These are phyloP conservation scores for Xylaria sp. DNA, from an alignment of 2,329 filamentous ascomycete genomes.

Conservation along the genomic window DNA sequence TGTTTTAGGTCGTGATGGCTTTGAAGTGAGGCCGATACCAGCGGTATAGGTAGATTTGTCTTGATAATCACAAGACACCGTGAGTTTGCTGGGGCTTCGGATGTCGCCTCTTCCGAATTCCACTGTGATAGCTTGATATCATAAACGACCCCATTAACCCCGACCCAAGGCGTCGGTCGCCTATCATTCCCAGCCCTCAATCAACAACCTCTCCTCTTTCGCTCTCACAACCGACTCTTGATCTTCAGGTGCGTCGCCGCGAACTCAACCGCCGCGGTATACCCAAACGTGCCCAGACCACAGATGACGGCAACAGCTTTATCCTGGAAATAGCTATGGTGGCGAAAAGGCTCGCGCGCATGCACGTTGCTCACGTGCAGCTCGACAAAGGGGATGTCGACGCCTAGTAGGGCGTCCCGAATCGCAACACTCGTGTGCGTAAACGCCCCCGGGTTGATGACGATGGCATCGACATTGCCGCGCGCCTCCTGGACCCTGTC, in stretches of 20 bases:
- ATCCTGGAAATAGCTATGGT: slow-evolving; percentile 75
- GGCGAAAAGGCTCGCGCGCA: slow-evolving; percentile 69
- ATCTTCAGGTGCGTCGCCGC: slow-evolving; percentile 53
- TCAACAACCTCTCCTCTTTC: not conserved
- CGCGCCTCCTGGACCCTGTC: slow-evolving; percentile 75
- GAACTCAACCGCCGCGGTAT: slow-evolving; percentile 64
- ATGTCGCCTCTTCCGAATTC: not conserved
- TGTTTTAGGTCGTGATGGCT: too few species aligned
- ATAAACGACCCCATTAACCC: not conserved
- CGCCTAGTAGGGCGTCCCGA: slow-evolving; percentile 73
- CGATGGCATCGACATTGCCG: slow-evolving; percentile 61
- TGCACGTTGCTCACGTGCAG: slow-evolving; percentile 80
- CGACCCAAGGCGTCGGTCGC: not conserved
- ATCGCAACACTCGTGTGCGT: slow-evolving; percentile 80
- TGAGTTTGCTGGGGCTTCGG: too few species aligned
- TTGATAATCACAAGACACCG: too few species aligned
- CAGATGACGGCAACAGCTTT: slow-evolving; percentile 77
- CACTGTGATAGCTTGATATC: not conserved
- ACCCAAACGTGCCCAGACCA: slow-evolving; percentile 68
- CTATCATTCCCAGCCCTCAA: not conserved
- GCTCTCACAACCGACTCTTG: slow-evolving; percentile 38
- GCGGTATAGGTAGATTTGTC: too few species aligned
- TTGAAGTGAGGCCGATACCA: too few species aligned
- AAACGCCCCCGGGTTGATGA: slow-evolving; percentile 78
- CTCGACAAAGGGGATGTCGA: slow-evolving; percentile 76